phyloP scores from a whole-genome alignment of 805 yeast species.

The Maudiozyma barnettii region DNA sequence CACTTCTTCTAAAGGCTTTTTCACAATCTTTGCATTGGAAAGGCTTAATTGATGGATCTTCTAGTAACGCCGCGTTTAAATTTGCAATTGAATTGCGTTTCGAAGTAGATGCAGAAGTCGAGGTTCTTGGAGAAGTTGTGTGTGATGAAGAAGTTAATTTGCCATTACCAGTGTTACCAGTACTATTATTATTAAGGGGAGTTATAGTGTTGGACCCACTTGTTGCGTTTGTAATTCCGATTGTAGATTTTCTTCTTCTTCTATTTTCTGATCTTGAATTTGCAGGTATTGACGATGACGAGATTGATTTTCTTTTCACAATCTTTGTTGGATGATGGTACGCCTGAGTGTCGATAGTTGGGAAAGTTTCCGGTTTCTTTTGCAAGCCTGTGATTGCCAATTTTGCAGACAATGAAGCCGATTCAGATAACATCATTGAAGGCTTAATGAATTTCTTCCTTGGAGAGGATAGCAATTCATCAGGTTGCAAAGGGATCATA shows the following conservation, averaged over 20 bases:
- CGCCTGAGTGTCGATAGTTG: slow-evolving; percentile 8
- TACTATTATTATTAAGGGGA: too few species aligned
- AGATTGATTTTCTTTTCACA: slow-evolving; percentile 7
- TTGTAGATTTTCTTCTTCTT: slow-evolving; percentile 8
- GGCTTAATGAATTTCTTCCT: slow-evolving; percentile 19
- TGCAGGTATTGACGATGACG: slow-evolving; percentile 1
- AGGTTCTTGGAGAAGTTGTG: neutral
- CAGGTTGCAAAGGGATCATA: neutral
- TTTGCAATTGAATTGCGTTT: neutral
- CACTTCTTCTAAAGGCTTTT: slow-evolving; percentile 49
- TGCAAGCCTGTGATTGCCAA: slow-evolving; percentile 20
- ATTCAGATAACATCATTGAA: slow-evolving; percentile 23
- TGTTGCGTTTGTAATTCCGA: slow-evolving; percentile 4
- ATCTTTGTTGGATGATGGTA: slow-evolving; percentile 7
- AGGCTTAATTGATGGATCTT: slow-evolving; percentile 27
- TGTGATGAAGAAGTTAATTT: neutral
- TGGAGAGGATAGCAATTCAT: neutral
- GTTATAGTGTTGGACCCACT: too few species aligned
- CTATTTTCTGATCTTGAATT: neutral
- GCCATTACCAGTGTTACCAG: too few species aligned
- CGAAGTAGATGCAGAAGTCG: neutral
- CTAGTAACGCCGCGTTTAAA: neutral
- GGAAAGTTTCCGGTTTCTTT: slow-evolving; percentile 8
- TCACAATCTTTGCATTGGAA: slow-evolving; percentile 33
- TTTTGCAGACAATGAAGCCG: slow-evolving; percentile 21